Conservation (phyloP, 1,284 basidiomycete species). For the Ustilago lituana region DNA sequence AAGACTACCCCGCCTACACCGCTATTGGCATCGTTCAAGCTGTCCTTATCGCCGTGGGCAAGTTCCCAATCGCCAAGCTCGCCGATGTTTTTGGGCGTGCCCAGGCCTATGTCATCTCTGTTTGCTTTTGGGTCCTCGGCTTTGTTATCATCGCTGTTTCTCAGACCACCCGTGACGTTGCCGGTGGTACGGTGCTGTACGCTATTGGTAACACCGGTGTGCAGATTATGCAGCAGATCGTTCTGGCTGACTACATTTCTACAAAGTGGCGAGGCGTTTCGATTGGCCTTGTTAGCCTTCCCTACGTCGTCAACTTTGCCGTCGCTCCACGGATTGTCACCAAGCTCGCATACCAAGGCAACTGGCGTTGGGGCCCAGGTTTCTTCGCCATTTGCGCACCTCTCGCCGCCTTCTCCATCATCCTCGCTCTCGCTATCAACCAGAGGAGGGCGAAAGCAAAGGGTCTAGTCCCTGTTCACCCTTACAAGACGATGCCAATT, state of each 20-base stretch:
- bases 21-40: conserved; percentile 53
- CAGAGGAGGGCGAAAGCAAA: conserved; percentile 54
- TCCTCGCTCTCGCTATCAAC: conserved; percentile 53
- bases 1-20: conserved; percentile 41
- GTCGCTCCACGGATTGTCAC: conserved; percentile 33
- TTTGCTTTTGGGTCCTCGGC: conserved; percentile 61
- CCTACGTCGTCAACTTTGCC: conserved; percentile 64
- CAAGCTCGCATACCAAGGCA: conserved; percentile 6
- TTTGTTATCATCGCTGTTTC: conserved; percentile 61
- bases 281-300: conserved; percentile 60
- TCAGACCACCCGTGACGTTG: conserved; percentile 41
- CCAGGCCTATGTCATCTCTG: conserved; percentile 52
- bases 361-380: conserved; percentile 65
- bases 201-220: conserved; percentile 63
- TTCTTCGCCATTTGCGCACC: conserved; percentile 65
- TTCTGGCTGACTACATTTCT: conserved; percentile 63
- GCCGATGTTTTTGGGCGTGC: conserved; percentile 65
- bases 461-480: conserved; percentile 53
- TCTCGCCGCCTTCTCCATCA: conserved; percentile 57
- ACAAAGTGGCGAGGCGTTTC: conserved; percentile 60
- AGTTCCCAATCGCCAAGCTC: conserved; percentile 65
- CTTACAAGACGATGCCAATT: conserved; percentile 51
- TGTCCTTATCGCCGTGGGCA: conserved; percentile 64
- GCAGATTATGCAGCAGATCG: conserved; percentile 66
- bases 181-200: conserved; percentile 60